Percentiles rank a stretch among this genome's conserved stretches.
Conservation (phyloP, 805 yeast species). For the Saccharomycodes ludwigii region DNA sequence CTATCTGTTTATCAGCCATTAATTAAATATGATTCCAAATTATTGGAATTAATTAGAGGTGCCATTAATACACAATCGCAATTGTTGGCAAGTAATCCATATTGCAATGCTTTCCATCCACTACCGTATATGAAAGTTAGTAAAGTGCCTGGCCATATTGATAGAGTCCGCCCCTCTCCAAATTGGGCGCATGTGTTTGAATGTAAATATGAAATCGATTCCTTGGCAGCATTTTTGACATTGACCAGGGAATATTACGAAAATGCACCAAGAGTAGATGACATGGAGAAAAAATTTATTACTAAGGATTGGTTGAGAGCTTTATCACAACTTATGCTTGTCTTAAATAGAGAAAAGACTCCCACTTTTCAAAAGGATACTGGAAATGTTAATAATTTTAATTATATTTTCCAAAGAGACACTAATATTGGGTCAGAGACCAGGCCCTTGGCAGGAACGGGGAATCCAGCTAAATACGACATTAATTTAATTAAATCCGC, state of each 20-base stretch:
- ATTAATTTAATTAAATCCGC: conserved; percentile 73
- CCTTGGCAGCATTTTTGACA: conserved; percentile 71
- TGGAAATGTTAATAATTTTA: conserved; percentile 31
- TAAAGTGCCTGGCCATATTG: conserved; percentile 41
- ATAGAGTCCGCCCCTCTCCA: conserved; percentile 56
- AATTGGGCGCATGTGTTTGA: conserved; percentile 68
- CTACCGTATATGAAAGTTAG: conserved; percentile 38
- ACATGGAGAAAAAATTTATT: conserved; percentile 28
- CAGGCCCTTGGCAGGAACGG: conserved; percentile 62
- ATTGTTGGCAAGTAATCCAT: conserved; percentile 52
- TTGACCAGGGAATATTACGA: conserved; percentile 59
- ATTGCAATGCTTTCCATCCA: conserved; percentile 88
- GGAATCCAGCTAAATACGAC: conserved; percentile 66
- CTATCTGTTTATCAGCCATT: conserved; percentile 62
- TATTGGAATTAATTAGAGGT: conserved; percentile 50
- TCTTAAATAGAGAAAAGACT: conserved; percentile 45
- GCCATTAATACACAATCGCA: conserved; percentile 73
- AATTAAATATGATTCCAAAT: conserved; percentile 34
- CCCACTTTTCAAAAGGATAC: conserved; percentile 41
- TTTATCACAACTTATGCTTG: conserved; percentile 34
- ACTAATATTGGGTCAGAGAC: conserved; percentile 77
- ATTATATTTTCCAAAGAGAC: conserved; percentile 58
- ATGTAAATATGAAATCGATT: conserved; percentile 83
- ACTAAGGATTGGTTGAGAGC: conserved; percentile 48
- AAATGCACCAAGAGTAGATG: conserved; percentile 40